Evolutionary conservation across 768 basidiomycete species (phyloP), one percentile per base, ranked within the genome.

Genomic region (Panaeolus cyanescens): DNA sequence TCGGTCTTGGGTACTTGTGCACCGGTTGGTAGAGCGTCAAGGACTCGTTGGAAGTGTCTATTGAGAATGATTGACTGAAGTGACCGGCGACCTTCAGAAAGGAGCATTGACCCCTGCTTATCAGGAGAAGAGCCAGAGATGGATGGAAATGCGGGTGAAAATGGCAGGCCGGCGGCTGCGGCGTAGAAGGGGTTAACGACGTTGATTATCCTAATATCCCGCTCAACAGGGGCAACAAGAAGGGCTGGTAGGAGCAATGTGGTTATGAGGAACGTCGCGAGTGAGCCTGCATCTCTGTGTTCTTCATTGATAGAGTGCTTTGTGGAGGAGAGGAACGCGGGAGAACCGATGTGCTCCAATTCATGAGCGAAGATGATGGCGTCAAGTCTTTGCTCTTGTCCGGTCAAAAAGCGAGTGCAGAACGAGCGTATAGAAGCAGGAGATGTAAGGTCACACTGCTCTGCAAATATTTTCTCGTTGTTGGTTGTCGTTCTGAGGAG

Each of bases 111-210:
- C 13, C 70, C 68, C 0, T 65, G 63, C 25, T 59, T 62, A 50
- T 50, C 22, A 30, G 10, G 45, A 37, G 59, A 36, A 32, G 37
- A 15, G 71, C 67, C 8, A 68, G 72, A 61, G 64, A 63, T 64
- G 66, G 76, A 42, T 13, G 64, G 37, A 59, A 75, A 58, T 40
- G 68, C 67, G 17, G 65, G 63, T 33, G 62, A 59, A 50, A 66
- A 70, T 22, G 70, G 76, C 65, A 66, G 53, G 4, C 83, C 80
- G 3, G 85, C 78, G 0, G 92, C 90, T 1, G 95, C 93, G 2
- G 93, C 88, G 67, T 96, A 97, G 66, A 93, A 93, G 2, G 94
- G 94, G 61, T 95, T 94, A 70, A 96, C 83, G 37, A 95, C 80
- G 59, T 88, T 88, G 70, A 98, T 79, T 64, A 97, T 85, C n/a